Conservation (phyloP, 2,329 filamentous ascomycete species). For the Hymenotorrendiella dingleyae region DNA sequence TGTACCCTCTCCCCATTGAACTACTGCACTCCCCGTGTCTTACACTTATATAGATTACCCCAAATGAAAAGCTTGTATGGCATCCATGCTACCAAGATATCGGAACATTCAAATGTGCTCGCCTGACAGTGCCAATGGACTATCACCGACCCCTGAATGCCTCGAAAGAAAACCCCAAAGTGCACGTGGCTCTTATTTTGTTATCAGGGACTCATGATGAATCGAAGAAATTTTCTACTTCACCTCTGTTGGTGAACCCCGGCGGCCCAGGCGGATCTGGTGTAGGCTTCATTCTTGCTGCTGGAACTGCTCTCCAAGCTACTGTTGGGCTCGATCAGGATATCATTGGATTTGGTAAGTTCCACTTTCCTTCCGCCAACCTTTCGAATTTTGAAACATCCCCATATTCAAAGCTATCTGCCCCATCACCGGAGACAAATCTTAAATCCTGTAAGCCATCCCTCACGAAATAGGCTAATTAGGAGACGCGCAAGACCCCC, state of each 20-base stretch:
- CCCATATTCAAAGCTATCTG: too few species aligned
- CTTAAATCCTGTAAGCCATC: slow-evolving; percentile 46
- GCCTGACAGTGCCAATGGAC: slow-evolving; percentile 43
- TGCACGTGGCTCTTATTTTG: slow-evolving; percentile 24
- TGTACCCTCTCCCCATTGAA: too few species aligned
- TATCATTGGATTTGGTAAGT: slow-evolving; percentile 45
- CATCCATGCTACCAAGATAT: slow-evolving; percentile 33
- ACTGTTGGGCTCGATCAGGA: slow-evolving; percentile 44
- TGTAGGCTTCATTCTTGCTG: slow-evolving; percentile 4
- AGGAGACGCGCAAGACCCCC: slow-evolving; percentile 44
- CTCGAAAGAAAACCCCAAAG: slow-evolving; percentile 25
- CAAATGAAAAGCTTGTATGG: slow-evolving; percentile 41
- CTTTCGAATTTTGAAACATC: too few species aligned
- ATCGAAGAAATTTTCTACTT: slow-evolving; percentile 29
- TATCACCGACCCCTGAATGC: slow-evolving; percentile 37
- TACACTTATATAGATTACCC: slow-evolving; percentile 32
- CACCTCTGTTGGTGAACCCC: slow-evolving; percentile 31
- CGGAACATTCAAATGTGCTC: slow-evolving; percentile 34
- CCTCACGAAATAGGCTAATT: slow-evolving; percentile 44
- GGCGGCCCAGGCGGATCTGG: slow-evolving; percentile 20
- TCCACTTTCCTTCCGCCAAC: too few species aligned
- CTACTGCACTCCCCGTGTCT: background rate
- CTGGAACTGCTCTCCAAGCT: slow-evolving; percentile 32
- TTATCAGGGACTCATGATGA: slow-evolving; percentile 18
- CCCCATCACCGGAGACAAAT: too few species aligned